A percentile compares a stretch with the other conserved stretches of the same genome.
phyloP scores from a whole-genome alignment of 129 eudicot species.

The Gnaphalium uliginosum region DNA sequence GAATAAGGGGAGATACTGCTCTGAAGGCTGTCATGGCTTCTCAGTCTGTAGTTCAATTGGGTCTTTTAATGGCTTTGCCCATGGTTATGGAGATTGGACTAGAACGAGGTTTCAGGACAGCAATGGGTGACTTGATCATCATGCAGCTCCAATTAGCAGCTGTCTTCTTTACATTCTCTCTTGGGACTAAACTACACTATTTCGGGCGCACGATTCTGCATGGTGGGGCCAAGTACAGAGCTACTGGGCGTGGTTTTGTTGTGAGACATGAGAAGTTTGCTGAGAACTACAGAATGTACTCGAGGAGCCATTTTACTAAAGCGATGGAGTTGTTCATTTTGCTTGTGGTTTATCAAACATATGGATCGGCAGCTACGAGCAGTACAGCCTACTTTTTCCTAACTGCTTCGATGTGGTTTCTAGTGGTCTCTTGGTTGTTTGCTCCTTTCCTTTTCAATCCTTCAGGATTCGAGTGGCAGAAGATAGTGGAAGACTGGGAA shows the following conservation, averaged over 20 bases:
- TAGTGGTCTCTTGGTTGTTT: slow-evolving; percentile 84
- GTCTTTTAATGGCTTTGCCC: slow-evolving; percentile 85
- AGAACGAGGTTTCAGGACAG: slow-evolving; percentile 90
- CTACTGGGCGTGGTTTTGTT: slow-evolving; percentile 99
- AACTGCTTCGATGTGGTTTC: slow-evolving; percentile 85
- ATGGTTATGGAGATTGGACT: slow-evolving; percentile 98
- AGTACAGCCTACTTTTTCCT: slow-evolving; percentile 42
- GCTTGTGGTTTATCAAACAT: slow-evolving; percentile 66
- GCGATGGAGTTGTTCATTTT: slow-evolving; percentile 69
- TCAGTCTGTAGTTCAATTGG: slow-evolving; percentile 85
- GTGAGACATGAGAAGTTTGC: slow-evolving; percentile 97
- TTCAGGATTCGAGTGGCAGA: slow-evolving; percentile 98
- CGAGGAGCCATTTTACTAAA: slow-evolving; percentile 95
- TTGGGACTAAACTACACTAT: slow-evolving; percentile 93
- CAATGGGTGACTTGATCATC: slow-evolving; percentile 72
- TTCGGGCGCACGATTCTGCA: slow-evolving; percentile 89
- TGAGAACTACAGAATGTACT: slow-evolving; percentile 96
- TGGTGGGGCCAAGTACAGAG: slow-evolving; percentile 97
- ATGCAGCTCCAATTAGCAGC: slow-evolving; percentile 95
- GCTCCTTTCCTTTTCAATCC: slow-evolving; percentile 97
- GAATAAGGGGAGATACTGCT: slow-evolving; percentile 65
- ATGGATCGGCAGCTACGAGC: slow-evolving; percentile 49
- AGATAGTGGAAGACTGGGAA: slow-evolving; percentile 94
- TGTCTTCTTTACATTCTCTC: slow-evolving; percentile 93
- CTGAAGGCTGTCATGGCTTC: slow-evolving; percentile 84